Evolutionary conservation across 306 rosid genomes (phyloP).

Genomic region (Canavalia gladiata): DNA sequence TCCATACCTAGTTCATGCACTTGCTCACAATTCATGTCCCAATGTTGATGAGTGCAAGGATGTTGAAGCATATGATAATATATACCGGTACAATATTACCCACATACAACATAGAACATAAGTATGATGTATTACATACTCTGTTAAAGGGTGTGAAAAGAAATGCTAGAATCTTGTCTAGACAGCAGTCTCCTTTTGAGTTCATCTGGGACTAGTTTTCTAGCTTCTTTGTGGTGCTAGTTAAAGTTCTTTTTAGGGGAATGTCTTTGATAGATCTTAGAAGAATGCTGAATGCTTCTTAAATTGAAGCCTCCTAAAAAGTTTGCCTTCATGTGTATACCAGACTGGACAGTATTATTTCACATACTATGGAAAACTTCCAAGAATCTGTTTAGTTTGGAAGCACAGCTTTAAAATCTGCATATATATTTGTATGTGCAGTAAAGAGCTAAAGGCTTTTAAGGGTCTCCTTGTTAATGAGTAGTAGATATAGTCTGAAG

Average conservation of each 20-base stretch:
- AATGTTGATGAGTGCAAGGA: constrained; percentile 89
- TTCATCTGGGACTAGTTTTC: constrained; percentile 1
- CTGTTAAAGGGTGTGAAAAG: background rate
- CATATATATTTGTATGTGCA: background rate
- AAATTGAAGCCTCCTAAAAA: constrained; percentile 7
- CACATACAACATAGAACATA: constrained; percentile 3
- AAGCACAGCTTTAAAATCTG: constrained; percentile 16
- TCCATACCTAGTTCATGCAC: constrained; percentile 81
- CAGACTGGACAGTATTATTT: background rate
- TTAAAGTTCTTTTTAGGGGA: background rate
- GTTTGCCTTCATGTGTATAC: constrained; percentile 20
- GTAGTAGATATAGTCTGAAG: constrained; percentile 12
- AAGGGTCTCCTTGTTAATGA: constrained; percentile 21
- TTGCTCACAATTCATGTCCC: constrained; percentile 94
- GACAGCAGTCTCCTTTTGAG: background rate
- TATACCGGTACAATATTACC: constrained; percentile 71
- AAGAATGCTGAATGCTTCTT: constrained; percentile 23
- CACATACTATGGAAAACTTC: background rate
- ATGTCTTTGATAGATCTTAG: background rate
- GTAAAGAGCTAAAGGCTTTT: constrained; percentile 6
- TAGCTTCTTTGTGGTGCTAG: background rate
- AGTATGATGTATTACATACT: constrained; percentile 33
- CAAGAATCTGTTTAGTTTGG: background rate
- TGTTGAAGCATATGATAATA: constrained; percentile 73
- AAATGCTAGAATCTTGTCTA: background rate